A percentile compares a stretch with the other conserved stretches of the same genome.
These are phyloP conservation scores for Ganoderma leucocontextum DNA, from an alignment of 1,284 basidiomycete genomes.

Conservation along the genomic window DNA sequence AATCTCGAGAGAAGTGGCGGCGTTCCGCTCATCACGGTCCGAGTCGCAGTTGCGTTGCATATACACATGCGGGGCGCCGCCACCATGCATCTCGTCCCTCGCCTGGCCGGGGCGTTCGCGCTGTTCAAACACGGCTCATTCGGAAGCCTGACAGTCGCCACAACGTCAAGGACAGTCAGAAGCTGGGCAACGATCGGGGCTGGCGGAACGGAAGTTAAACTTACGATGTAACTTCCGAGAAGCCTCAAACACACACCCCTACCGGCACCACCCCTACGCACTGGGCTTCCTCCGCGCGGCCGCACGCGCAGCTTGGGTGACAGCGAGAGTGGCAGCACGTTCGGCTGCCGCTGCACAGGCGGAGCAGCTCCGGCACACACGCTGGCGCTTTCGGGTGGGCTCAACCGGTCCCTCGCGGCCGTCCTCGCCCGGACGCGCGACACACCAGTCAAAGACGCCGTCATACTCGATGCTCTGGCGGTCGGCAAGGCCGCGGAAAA, in stretches of 20 bases:
- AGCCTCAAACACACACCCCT: constrained; percentile 18
- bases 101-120: constrained; percentile 17
- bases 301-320: constrained; percentile 25
- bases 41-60: constrained; percentile 15
- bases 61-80: constrained; percentile 29
- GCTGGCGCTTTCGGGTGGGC: constrained; percentile 31
- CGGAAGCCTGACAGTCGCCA: constrained; percentile 18
- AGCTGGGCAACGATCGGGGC: not conserved
- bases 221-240: constrained; percentile 27
- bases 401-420: constrained; percentile 12
- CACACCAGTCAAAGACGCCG: constrained; percentile 44
- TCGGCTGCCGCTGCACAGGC: constrained; percentile 35
- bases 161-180: not conserved
- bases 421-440: constrained; percentile 29
- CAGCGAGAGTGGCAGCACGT: constrained; percentile 28
- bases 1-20: constrained; percentile 16
- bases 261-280: constrained; percentile 12
- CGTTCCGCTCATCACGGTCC: constrained; percentile 22
- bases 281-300: constrained; percentile 17
- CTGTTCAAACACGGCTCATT: constrained; percentile 21
- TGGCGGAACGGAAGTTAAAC: constrained; percentile 3
- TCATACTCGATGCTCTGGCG: constrained; percentile 42
- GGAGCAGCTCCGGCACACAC: constrained; percentile 35
- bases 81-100: constrained; percentile 19
- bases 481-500: constrained; percentile 70